Base-by-base conservation (phyloP, 2,329 filamentous ascomycete species). In the Pyricularia pennisetigena region DNA sequence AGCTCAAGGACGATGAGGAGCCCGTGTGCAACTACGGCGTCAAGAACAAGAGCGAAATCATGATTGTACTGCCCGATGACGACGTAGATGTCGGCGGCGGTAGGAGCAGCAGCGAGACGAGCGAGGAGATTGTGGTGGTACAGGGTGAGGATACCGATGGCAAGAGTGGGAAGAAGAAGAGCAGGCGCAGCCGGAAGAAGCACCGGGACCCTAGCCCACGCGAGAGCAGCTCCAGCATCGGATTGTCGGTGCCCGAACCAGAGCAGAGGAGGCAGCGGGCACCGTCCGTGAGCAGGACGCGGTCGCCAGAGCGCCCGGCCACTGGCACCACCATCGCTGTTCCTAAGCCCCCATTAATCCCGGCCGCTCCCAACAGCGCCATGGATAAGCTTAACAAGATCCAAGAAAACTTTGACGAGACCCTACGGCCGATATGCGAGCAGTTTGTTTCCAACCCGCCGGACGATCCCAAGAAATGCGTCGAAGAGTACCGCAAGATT, bases 401-500 rank as follows among this genome's bases (percentile, higher is more conserved):
- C 67, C 82, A 85, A 14, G 79, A 80, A 41, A 86, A 90, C 72
- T 91, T 94, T 73, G 82, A 85, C 63, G 82, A 80, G 30, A 84
- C 87, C 68, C 85, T 91, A 71, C 77, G 89, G n/a, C 90, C 90
- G 0, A 76, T 89, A 7, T 91, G 88, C 72, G 78, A 83, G 4
- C 78, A 87, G 28, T 94, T 87, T 75, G 83, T 85, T 24, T 80
- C 79, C 6, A 80, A 83, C 9, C 89, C 92, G 12, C 91, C 92
- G 0, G 75, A 78, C 3, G 90, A 93, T 67, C 74, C 79, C 57
- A 88, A 89, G 76, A 92, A 90, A 81, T 82, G 86, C 66, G 84
- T 85, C 16, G 91, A 93, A 41, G 90, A 94, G 74, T 89, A 94
- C 76, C 88, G 90, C 75, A 89, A 86, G 75, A 77, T 95, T 23